Percentiles rank a stretch among this genome's conserved stretches.
phyloP scores from a whole-genome alignment of 2,329 filamentous ascomycete species.

The Diplocarpon rosae region DNA sequence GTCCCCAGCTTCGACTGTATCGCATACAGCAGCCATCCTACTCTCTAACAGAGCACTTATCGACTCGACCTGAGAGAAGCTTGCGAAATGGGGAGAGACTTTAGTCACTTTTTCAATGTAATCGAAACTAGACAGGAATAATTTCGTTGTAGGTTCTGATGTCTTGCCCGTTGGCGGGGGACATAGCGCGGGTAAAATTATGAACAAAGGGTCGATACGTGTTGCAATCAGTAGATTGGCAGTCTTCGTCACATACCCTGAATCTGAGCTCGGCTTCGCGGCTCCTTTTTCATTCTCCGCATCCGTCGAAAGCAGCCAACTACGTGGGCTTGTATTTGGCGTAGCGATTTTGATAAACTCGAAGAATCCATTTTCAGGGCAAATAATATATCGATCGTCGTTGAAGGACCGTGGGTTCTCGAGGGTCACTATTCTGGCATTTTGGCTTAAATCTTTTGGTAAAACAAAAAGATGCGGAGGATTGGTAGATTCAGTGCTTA shows the following conservation, averaged over 20 bases:
- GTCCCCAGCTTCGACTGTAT: slow-evolving; percentile 71
- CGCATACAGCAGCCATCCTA: slow-evolving; percentile 63
- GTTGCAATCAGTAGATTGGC: slow-evolving; percentile 78
- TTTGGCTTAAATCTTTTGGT: slow-evolving; percentile 40
- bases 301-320: slow-evolving; percentile 43
- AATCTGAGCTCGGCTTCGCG: no score
- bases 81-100: slow-evolving; percentile 44
- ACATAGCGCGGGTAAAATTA: slow-evolving; percentile 63
- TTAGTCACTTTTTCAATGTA: slow-evolving; percentile 53
- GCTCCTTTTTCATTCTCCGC: slow-evolving; percentile 14
- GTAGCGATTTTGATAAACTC: slow-evolving; percentile 50
- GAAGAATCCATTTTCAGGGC: slow-evolving; percentile 50
- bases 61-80: slow-evolving; percentile 39
- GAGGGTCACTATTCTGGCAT: slow-evolving; percentile 48
- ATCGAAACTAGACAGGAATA: slow-evolving; percentile 61
- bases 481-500: slow-evolving; percentile 27
- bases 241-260: slow-evolving; percentile 48
- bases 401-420: slow-evolving; percentile 45
- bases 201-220: slow-evolving; percentile 71
- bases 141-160: slow-evolving; percentile 41
- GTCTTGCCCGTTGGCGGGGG: slow-evolving; percentile 32
- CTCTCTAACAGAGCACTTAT: slow-evolving; percentile 44
- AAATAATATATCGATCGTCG: slow-evolving; percentile 49
- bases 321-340: slow-evolving; percentile 43
- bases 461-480: slow-evolving; percentile 49